Evolutionary conservation across 1,139 yeast species (phyloP).

Genomic region (Saccharomyces hybrid): DNA sequence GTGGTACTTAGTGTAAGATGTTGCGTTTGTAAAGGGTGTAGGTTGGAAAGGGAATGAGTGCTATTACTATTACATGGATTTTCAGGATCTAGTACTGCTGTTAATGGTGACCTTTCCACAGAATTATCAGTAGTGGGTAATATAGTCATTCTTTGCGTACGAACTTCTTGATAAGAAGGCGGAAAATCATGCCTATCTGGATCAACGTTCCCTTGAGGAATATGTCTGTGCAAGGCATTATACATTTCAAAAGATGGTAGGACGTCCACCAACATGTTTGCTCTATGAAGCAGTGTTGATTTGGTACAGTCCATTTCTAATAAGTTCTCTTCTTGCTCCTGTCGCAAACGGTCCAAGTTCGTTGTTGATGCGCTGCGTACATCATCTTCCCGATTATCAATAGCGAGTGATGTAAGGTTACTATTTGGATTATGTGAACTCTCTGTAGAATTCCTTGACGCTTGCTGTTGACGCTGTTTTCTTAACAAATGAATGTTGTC

Average conservation of each 20-base stretch:
- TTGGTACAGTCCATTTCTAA: constrained; percentile 1
- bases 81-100: neutral
- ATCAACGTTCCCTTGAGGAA: constrained; percentile 31
- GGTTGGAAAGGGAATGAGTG: constrained; percentile 7
- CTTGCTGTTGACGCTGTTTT: neutral
- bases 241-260: constrained; percentile 33
- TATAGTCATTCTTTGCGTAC: constrained; percentile 4
- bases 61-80: neutral
- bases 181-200: constrained; percentile 31
- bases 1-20: constrained; percentile 14
- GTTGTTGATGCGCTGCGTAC: neutral
- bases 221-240: constrained; percentile 30
- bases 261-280: constrained; percentile 23
- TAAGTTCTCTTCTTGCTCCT: neutral
- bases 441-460: neutral
- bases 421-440: neutral
- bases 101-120: constrained; percentile 1
- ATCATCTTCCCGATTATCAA: neutral
- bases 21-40: constrained; percentile 19
- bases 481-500: neutral
- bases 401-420: neutral
- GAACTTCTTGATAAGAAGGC: constrained; percentile 27
- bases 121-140: constrained; percentile 1
- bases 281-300: constrained; percentile 7
- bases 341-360: neutral